A percentile compares a stretch with the other conserved stretches of the same genome.
phyloP scores from a whole-genome alignment of 371 early-diverging fungal species.

The Mucor piriformis region DNA sequence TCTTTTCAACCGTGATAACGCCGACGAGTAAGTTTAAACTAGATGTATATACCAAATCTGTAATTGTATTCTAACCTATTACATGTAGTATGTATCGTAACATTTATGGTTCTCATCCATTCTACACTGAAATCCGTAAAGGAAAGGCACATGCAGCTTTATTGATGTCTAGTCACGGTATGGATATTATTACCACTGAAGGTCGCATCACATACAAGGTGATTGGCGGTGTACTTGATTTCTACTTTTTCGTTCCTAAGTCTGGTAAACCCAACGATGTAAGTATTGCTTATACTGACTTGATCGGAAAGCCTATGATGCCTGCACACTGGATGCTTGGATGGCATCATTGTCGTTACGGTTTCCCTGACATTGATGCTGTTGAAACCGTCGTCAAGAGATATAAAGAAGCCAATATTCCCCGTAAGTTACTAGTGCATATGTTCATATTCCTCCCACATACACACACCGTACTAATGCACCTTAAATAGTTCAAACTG shows the following conservation, averaged over 20 bases:
- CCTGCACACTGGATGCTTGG: constrained; percentile 68
- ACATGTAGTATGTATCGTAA: constrained; percentile 50
- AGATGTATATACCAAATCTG: not conserved
- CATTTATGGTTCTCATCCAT: constrained; percentile 73
- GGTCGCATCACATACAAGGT: constrained; percentile 64
- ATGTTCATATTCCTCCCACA: not conserved
- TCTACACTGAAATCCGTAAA: constrained; percentile 70
- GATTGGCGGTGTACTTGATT: constrained; percentile 71
- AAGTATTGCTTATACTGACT: constrained; percentile 64
- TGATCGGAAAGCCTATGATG: constrained; percentile 69
- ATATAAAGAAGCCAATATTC: constrained; percentile 61
- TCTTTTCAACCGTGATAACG: constrained; percentile 63
- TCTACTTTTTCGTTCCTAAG: constrained; percentile 63
- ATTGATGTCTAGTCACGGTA: constrained; percentile 71
- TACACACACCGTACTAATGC: too few relatives aligned
- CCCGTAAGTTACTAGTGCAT: constrained; percentile 58
- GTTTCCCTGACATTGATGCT: constrained; percentile 60
- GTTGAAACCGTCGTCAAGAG: constrained; percentile 57
- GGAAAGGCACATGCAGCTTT: constrained; percentile 58
- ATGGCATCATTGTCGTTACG: constrained; percentile 78
- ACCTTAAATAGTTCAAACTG: constrained; percentile 17
- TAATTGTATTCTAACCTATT: not conserved
- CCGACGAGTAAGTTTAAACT: constrained; percentile 37
- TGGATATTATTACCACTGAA: constrained; percentile 67
- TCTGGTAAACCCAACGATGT: constrained; percentile 57